These are phyloP conservation scores for Amphibolis antarctica DNA, from an alignment of 106 monocot species.

Conservation along the genomic window DNA sequence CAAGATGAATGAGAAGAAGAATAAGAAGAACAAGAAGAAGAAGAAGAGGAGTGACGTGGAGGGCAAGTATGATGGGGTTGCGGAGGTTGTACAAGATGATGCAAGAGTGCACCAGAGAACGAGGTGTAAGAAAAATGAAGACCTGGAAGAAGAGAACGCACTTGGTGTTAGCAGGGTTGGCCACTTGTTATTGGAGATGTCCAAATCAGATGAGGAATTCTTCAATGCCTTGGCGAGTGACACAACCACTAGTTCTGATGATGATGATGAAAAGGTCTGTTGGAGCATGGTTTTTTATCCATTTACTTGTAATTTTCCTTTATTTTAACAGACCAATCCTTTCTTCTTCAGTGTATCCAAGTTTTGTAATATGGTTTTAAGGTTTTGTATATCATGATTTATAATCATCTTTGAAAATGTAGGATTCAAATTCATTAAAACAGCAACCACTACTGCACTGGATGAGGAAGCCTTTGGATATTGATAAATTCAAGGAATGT, in stretches of 20 bases:
- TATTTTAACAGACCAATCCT: too few relatives aligned
- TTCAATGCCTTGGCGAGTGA: constrained; percentile 8
- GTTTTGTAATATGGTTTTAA: not conserved
- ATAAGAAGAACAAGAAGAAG: not conserved
- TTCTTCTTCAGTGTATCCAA: too few relatives aligned
- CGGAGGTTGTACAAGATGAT: not conserved
- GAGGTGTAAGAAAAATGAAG: not conserved
- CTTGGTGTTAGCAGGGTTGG: not conserved
- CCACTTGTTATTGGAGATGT: not conserved
- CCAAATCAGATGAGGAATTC: constrained; percentile 5
- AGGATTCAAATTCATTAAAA: constrained; percentile 8
- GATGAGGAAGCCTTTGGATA: constrained; percentile 66
- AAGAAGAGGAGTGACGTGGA: not conserved
- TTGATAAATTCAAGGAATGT: constrained; percentile 39
- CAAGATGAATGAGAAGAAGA: not conserved
- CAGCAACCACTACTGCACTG: constrained; percentile 40
- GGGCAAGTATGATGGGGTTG: not conserved
- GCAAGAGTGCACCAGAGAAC: not conserved
- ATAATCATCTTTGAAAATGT: not conserved
- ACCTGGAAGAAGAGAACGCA: not conserved
- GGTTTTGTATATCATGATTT: not conserved
- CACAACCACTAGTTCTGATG: not conserved
- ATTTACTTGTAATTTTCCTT: not conserved
- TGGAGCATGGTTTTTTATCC: not conserved
- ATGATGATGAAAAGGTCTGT: not conserved